Base-by-base conservation (phyloP, 257 asterid species). In the Solanum infundibuliforme region DNA sequence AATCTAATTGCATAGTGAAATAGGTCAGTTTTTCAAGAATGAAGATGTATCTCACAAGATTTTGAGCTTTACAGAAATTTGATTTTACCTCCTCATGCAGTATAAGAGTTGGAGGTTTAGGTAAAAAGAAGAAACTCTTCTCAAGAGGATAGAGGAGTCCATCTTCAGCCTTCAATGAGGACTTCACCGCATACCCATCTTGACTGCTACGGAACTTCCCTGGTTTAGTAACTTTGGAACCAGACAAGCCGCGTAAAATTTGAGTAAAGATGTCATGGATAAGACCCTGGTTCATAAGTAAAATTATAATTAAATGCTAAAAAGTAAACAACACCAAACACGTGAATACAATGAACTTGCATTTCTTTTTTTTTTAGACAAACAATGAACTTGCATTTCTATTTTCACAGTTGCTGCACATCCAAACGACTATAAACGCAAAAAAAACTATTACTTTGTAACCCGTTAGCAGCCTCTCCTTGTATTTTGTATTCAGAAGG, bases 131-230 rank as follows among this genome's bases (percentile, higher is more conserved):
- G 90, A 97, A 97, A 92, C 99, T 93, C 94, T 97, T 97, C 85
- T 97, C 99, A 68, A 97, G 98, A 69, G 99, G 98, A 94, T 97
- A 97, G 88, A 97, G 98, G 91, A 94, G 93, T 87, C 99, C 99
- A 89, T 97, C 99, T 94, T 97, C 99, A 91, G 99, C 99, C 94
- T 97, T 97, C 88, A 97, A 92, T 21, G 99, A 97, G 76, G 99
- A 97, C 90, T 96, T 97, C 88, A 97, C 99, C 86, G 98, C 98
- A 91, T 94, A 96, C 82, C 99, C 99, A 76, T 93, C 94, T 81
- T 90, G 98, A 90, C 91, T 88, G 91, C 99, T 96, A 36, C 98
- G 98, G 88, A 97, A 97, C 87, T 91, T 92, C 86, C 99, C 99
- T 48, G 99, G 98, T 92, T 93, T 94, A 46, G 99, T 97, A 88